Evolutionary conservation across 805 yeast species (phyloP), one percentile per base, ranked within the genome.

Genomic region (Sugiyamaella valdiviana): DNA sequence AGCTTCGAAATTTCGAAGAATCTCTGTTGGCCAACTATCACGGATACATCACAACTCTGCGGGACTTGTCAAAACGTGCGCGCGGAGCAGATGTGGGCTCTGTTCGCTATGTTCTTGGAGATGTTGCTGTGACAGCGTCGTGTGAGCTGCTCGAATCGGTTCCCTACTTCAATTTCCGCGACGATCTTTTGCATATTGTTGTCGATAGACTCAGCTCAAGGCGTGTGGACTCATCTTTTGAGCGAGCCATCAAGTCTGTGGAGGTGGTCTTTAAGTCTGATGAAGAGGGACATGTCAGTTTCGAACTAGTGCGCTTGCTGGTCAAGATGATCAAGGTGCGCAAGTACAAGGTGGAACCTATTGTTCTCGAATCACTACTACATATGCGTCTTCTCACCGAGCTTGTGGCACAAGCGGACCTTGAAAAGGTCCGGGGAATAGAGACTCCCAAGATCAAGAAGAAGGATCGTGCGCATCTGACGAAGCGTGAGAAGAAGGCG

Each of bases 401-500:
- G 44, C 62, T 70, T 15, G 59, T 51, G 9, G 65, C 65, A 29
- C 55, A 64, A 24, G 69, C 66, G 1, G 67, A 64, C 29, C 53
- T 61, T 22, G 65, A 77, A 61, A 75, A 71, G 35, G 70, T 70
- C 21, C 74, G 64, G 22, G 20, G 36, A 14, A 77, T 74, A 35
- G 73, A 68, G 21, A 67, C 67, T 15, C 67, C 68, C 7, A 71
- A 66, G 36, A 46, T 84, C 40, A 80, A 78, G 62, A 91, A 90
- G 72, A 87, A 89, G 64, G 95, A 93, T 64, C 75, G 96, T 57
- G 88, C 87, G 2, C 95, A 90, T 71, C 68, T 91, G 44, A 82
- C 95, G n/a, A 91, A 91, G 64, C 85, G 85, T 65, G 91, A 91
- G 66, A 76, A 85, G 58, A 93, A 93, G 60, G 83, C 80, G 16